phyloP scores from a whole-genome alignment of 2,329 filamentous ascomycete species.

The Apiospora saccharicola region DNA sequence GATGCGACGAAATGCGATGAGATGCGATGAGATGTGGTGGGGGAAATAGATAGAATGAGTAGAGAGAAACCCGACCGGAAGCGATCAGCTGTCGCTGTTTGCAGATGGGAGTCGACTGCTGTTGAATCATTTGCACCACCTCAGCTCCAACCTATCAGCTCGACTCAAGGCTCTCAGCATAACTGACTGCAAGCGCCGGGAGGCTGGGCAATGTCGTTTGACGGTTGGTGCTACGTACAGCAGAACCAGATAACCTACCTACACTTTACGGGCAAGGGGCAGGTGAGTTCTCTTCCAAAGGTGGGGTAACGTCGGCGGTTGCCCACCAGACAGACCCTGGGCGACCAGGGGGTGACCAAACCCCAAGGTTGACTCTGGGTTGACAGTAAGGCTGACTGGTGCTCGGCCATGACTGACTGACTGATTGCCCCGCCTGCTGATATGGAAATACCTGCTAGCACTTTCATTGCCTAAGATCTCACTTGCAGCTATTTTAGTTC shows the following conservation, averaged over 20 bases:
- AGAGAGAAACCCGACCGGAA: conserved; percentile 4
- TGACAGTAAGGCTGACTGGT: not conserved
- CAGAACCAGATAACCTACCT: not conserved
- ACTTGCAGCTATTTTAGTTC: not conserved
- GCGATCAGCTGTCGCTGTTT: not conserved
- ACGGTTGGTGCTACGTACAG: not conserved
- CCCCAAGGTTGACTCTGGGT: not conserved
- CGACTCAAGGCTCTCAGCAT: not conserved
- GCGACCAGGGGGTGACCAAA: not conserved
- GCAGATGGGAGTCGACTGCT: not conserved
- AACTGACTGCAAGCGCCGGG: not conserved
- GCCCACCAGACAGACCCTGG: not conserved
- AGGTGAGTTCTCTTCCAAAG: not conserved
- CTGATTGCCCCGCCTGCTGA: not conserved
- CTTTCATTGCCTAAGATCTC: not conserved
- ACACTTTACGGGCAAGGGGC: not conserved
- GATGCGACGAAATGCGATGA: not conserved
- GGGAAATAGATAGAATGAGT: not conserved
- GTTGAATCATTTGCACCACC: not conserved
- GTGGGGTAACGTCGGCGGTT: not conserved
- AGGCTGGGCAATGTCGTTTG: not conserved
- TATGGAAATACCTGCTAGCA: not conserved
- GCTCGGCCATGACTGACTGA: not conserved
- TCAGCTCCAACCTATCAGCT: not conserved
- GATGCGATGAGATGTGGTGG: not conserved